Evolutionary conservation across 306 rosid species (phyloP), one percentile per base, ranked within the genome.

Genomic region (Prunus armeniaca): DNA sequence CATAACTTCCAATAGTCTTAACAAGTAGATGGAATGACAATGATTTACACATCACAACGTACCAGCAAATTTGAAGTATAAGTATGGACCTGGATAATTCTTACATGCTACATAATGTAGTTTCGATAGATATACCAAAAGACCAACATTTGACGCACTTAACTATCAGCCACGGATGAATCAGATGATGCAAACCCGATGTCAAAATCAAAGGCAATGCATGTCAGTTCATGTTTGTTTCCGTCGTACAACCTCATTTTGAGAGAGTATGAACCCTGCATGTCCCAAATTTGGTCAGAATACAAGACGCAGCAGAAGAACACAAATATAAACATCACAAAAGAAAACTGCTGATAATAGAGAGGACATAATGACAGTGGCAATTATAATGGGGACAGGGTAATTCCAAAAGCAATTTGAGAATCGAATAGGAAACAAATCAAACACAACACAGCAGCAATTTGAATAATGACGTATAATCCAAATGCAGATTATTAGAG

Each of bases 241-340:
- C 82, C 87, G 76, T 91, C 96, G 68, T 65, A 80, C 82, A 93
- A 76, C 81, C 51, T 90, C 97, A 93, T 90, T 81, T 72, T 90
- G 76, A 93, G 80, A 49, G 89, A 51, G 87, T 91, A 91, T 0
- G 96, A 81, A 60, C 97, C 96, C 96, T 91, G 91, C 79, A 86
- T 17, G 60, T 51, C 69, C 22, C 45, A 79, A 72, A 73, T 41
- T 68, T 67, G 43, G 71, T 85, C 57, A 82, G 80, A 80, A 69
- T n/a, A 27, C 27, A 70, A 12, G 49, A 32, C 22, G 24, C 5
- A 64, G 28, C 3, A 58, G 50, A 55, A 27, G 24, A 45, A 45
- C 43, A 38, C 9, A 2, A 38, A 38, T 38, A 38, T 9, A 85
- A 41, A 55, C 28, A 72, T 27, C 45, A 51, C 45, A 11, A 57